Conservation (phyloP, 257 asterid genomes). For the Sherardia arvensis region DNA sequence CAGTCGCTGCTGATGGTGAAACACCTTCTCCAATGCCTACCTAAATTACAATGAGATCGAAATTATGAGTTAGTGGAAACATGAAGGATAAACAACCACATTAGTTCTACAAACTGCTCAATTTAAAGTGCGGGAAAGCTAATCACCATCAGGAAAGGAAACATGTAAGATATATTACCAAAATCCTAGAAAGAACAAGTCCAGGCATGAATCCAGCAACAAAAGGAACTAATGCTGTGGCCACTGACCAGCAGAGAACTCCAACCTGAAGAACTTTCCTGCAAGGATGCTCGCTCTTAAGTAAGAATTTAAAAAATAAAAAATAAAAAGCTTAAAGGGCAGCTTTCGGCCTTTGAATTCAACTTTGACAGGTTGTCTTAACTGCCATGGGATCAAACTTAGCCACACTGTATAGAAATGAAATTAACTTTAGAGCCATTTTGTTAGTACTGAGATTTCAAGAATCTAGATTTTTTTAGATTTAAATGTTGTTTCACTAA, state of each 20-base stretch:
- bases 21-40: conserved; percentile 99
- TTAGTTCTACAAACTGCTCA: not conserved
- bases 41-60: conserved; percentile 25
- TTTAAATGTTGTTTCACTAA: not conserved
- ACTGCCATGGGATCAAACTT: not conserved
- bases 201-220: conserved; percentile 92
- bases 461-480: not conserved
- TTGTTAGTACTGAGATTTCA: not conserved
- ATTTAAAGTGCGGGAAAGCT: not conserved
- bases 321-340: not conserved
- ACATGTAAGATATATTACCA: conserved; percentile 41
- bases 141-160: not conserved
- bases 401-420: not conserved
- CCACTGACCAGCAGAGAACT: conserved; percentile 82
- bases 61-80: conserved; percentile 5
- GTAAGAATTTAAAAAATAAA: conserved; percentile 4
- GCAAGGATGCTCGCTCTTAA: conserved; percentile 21
- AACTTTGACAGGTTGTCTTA: not conserved
- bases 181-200: conserved; percentile 68
- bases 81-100: not conserved
- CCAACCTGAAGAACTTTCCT: conserved; percentile 86
- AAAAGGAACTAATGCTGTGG: conserved; percentile 77
- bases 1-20: conserved; percentile 98
- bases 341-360: not conserved
- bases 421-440: not conserved